These are phyloP conservation scores for Cubamyces lactineus DNA, from an alignment of 768 basidiomycete genomes.

Conservation along the genomic window DNA sequence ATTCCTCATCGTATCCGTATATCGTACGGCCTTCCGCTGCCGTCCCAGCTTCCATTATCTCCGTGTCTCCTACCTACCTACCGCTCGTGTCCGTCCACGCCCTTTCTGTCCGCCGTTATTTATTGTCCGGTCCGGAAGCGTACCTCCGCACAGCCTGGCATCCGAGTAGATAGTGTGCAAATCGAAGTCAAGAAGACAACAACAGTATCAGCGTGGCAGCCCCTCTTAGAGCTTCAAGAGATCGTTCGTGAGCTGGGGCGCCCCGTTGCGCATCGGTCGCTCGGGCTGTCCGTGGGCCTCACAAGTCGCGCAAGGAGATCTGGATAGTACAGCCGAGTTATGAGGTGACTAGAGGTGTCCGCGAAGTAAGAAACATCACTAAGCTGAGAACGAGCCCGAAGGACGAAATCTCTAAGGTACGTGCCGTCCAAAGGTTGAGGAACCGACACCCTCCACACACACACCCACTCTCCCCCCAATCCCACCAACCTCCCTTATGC, in stretches of 20 bases:
- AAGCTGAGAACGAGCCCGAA: neutral
- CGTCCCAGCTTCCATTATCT: neutral
- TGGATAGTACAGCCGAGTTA: no score
- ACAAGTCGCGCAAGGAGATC: no score
- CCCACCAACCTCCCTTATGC: neutral
- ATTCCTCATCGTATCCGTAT: slow-evolving; percentile 7
- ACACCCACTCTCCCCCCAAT: neutral
- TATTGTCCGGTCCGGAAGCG: no score
- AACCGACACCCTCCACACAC: neutral
- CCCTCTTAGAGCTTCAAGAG: no score
- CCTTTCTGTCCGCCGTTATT: no score
- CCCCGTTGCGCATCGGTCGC: no score
- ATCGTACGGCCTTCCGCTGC: neutral
- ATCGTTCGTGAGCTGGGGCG: no score
- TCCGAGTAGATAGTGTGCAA: no score
- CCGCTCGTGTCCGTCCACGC: neutral
- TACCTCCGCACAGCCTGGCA: no score
- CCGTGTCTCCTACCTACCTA: neutral
- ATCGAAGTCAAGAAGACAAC: no score
- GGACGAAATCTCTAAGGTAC: slow-evolving; percentile 5
- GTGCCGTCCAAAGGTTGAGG: neutral
- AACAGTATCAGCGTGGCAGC: no score
- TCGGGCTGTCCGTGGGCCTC: no score
- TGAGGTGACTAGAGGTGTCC: neutral
- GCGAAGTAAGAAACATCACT: neutral